Percentiles rank a stretch among this genome's conserved stretches.
Conservation (phyloP, 2,329 filamentous ascomycete genomes). For the Talaromyces sp. region DNA sequence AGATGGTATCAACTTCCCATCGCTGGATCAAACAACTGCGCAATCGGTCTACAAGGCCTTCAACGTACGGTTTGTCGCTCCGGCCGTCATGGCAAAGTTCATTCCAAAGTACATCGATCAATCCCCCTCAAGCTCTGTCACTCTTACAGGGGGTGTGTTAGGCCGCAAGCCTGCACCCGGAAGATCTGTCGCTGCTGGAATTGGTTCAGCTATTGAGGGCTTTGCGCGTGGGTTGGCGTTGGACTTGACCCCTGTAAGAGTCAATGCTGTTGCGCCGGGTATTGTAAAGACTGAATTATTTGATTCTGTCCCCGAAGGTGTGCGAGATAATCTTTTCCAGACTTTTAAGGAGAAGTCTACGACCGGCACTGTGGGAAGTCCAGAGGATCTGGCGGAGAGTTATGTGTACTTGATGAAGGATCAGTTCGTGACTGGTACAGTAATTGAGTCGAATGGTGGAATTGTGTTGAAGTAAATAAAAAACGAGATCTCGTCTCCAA, state of each 20-base stretch:
- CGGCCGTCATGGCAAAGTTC: constrained; percentile 45
- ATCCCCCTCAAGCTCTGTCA: constrained; percentile 37
- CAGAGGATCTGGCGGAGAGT: constrained; percentile 47
- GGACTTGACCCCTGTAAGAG: constrained; percentile 46
- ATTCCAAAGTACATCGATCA: constrained; percentile 38
- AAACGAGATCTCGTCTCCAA: background rate
- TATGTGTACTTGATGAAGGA: constrained; percentile 52
- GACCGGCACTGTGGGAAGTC: constrained; percentile 28
- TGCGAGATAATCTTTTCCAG: constrained; percentile 32
- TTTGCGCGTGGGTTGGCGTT: constrained; percentile 43
- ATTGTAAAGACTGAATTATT: constrained; percentile 47
- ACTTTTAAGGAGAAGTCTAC: constrained; percentile 21
- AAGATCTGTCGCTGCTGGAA: constrained; percentile 34
- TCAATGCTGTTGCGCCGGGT: constrained; percentile 48
- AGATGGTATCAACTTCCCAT: constrained; percentile 30
- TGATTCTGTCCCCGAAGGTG: constrained; percentile 18
- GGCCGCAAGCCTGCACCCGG: constrained; percentile 37
- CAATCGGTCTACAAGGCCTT: constrained; percentile 25
- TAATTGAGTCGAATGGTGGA: constrained; percentile 17
- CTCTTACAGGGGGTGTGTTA: constrained; percentile 44
- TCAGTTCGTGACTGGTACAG: constrained; percentile 40
- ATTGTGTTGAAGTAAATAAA: constrained; percentile 4
- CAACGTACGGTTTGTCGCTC: constrained; percentile 38
- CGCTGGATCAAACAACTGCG: constrained; percentile 31
- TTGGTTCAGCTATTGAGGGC: constrained; percentile 32